Evolutionary conservation across 169 alveolate species (phyloP), one percentile per base, ranked within the genome.

Genomic region (Perkinsus marinus): DNA sequence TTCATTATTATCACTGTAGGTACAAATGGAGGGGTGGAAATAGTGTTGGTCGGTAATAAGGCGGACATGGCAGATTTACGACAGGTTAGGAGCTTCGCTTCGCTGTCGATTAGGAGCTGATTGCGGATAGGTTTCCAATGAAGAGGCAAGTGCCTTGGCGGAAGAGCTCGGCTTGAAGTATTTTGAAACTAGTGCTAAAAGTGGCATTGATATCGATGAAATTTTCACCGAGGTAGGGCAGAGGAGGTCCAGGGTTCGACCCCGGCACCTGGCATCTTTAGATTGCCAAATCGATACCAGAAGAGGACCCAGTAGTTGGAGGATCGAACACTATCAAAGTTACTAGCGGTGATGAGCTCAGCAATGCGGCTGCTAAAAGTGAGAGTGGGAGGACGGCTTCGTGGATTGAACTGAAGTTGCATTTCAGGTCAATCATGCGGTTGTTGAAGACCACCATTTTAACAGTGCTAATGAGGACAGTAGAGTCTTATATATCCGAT

Each of bases 41-140:
- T 98, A 57, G 97, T 98, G 13, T 93, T 98, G 26, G 98, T 98
- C 39, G 99, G 99, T 13, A 98, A 98, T 94, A 98, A 98, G 95
- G 97, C 98, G 26, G 99, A 98, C 94, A 93, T 97, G 89, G 97
- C 95, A 39, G 99, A 98, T 68, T 96, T 96, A 90, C 94, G 99
- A 89, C 94, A 95, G 92, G 90, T 89, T 39, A 34, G 38, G 37
- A 30, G 46, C 34, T 16, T 69, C 57, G 43, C 47, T 38, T 39
- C 16, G 43, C 22, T 43, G 39, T 68, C 26, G 47, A 22, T 39
- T 41, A 10, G 46, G 46, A n/a, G n/a, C n/a, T n/a, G n/a, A n/a
- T 41, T 41, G 46, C n/a, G n/a, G n/a, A 93, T 68, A 91, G 93
- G 97, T 97, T 57, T 93, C 97, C 37, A 94, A 93, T 92, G 98